Evolutionary conservation across 2,329 filamentous ascomycete genomes (phyloP).

Genomic region (Fusarium fujikuroi): DNA sequence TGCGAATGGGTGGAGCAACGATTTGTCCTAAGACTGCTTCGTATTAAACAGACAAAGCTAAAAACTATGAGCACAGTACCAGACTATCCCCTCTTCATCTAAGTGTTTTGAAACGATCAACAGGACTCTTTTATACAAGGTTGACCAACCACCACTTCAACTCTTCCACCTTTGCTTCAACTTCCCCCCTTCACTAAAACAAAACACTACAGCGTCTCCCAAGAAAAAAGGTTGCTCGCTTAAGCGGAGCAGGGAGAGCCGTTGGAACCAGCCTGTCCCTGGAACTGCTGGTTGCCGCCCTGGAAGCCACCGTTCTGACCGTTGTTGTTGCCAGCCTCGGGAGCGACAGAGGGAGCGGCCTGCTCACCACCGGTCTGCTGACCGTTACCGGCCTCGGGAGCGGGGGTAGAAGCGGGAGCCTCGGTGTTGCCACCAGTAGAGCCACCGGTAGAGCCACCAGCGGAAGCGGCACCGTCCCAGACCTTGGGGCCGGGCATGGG

Average conservation of each 20-base stretch:
- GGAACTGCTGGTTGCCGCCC: neutral
- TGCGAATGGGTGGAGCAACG: accelerated
- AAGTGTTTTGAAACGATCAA: constrained; percentile 16
- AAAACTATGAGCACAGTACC: constrained; percentile 29
- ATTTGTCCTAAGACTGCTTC: constrained; percentile 20
- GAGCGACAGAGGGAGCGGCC: neutral
- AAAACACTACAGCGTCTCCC: neutral
- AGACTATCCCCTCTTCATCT: constrained; percentile 29
- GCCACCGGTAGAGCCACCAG: neutral
- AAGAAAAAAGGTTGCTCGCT: neutral
- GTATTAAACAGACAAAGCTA: constrained; percentile 27
- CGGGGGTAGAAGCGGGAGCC: neutral
- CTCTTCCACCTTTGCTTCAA: neutral
- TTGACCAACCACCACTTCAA: constrained; percentile 12
- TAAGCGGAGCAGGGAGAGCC: constrained; percentile 18
- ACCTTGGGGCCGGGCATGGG: constrained; percentile 24
- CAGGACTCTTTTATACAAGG: constrained; percentile 25
- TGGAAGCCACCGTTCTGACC: neutral
- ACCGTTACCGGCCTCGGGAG: neutral
- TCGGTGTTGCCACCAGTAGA: neutral
- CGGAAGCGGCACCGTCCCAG: neutral
- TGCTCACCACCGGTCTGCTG: neutral
- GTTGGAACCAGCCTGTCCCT: neutral
- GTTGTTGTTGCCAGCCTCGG: neutral
- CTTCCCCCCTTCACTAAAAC: constrained; percentile 11